Conservation (phyloP, 805 yeast genomes). For the Brettanomyces bruxellensis region DNA sequence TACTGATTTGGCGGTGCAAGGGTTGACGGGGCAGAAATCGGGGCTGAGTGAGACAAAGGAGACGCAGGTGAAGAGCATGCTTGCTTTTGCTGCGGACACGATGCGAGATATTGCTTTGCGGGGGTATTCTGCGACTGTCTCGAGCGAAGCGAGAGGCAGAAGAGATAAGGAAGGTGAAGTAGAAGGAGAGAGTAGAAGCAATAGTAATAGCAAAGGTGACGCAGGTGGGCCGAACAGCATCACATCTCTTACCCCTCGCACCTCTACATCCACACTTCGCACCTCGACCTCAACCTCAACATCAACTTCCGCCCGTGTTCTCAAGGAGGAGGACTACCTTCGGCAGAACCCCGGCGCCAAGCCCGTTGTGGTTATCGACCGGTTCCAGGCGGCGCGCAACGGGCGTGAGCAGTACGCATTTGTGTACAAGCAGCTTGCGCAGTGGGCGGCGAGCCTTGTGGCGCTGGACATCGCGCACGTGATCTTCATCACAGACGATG, state of each 20-base stretch:
- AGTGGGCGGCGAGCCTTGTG: constrained; percentile 79
- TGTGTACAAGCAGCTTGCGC: constrained; percentile 66
- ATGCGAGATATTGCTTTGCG: constrained; percentile 54
- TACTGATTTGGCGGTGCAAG: constrained; percentile 78
- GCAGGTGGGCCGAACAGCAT: no score
- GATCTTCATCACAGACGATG: constrained; percentile 76
- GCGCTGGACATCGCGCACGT: constrained; percentile 84
- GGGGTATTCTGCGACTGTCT: constrained; percentile 28
- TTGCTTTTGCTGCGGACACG: constrained; percentile 62
- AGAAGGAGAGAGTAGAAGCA: no score
- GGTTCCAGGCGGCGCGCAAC: constrained; percentile 49
- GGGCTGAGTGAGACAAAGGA: constrained; percentile 82
- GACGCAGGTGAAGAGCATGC: constrained; percentile 70
- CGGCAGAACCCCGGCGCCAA: constrained; percentile 79
- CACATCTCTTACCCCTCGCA: no score
- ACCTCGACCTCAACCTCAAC: no score
- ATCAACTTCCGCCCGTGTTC: constrained; percentile 8
- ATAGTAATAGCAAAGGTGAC: no score
- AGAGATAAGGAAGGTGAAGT: no score
- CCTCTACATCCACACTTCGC: no score
- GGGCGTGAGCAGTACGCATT: constrained; percentile 52
- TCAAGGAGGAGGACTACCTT: constrained; percentile 70
- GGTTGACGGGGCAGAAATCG: constrained; percentile 88
- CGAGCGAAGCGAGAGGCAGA: constrained; percentile 2
- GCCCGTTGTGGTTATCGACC: constrained; percentile 78